Base-by-base conservation (phyloP, 345 rosid species). In the Firmiana major region DNA sequence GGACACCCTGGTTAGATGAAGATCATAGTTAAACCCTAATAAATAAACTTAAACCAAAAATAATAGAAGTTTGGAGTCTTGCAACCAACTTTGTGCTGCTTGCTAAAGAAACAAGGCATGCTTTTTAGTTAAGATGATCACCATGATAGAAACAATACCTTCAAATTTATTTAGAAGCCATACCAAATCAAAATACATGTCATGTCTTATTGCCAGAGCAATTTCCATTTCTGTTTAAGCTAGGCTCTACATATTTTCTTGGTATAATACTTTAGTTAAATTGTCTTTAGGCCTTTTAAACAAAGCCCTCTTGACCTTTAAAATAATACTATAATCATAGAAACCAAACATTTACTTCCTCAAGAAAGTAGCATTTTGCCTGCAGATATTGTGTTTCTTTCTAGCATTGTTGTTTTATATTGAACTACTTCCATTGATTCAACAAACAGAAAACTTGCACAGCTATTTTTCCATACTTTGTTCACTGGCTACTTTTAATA, bases 1-100 rank as follows among this genome's bases (percentile, higher is more conserved):
- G 99, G 79, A 93, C 96, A 68, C 99, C 99, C 99, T 95, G 87
- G 59, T 68, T 36, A 82, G 49, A 54, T 10, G 63, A 75, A 84
- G 42, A 82, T 67, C 73, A 84, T 21, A 84, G 64, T 48, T 24
- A 72, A 19, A 19, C n/a, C 24, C 24, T 26, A 60, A 28, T 28
- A 13, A 60, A 60, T 24, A 12, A 60, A 26, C 17, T 60, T 28
- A 13, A 60, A 51, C 0, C 5, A 1, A 51, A 43, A 10, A 21
- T 9, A 55, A 55, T 11, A n/a, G 9, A 43, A 43, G 46, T n/a
- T 55, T 22, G 40, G n/a, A 55, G 24, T 57, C 62, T 57, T 57
- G 62, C 63, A 58, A 31, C 28, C 21, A 62, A 31, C 7, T 15
- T 31, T 62, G 17, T 15, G 4, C 17, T 62, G 42, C 66, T 62